These are phyloP conservation scores for Rickenella mellea DNA, from an alignment of 768 basidiomycete genomes.

Conservation along the genomic window DNA sequence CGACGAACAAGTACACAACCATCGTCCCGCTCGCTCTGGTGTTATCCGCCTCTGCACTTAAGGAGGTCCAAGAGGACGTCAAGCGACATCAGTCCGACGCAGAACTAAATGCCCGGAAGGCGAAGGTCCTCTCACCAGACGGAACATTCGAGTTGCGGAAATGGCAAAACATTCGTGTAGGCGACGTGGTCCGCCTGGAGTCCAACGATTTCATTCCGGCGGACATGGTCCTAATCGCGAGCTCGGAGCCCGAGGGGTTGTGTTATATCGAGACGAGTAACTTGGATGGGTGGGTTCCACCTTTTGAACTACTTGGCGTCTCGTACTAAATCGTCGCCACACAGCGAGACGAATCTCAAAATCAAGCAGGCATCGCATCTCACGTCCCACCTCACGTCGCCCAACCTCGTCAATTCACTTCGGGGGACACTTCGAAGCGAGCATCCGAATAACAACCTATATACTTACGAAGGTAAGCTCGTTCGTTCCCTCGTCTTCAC, in stretches of 20 bases:
- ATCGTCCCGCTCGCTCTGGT: conserved; percentile 86
- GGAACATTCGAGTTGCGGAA: conserved; percentile 62
- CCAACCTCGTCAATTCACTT: conserved; percentile 60
- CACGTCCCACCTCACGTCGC: conserved; percentile 70
- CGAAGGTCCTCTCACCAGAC: conserved; percentile 63
- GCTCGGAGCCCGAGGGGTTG: conserved; percentile 92
- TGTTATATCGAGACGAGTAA: conserved; percentile 98
- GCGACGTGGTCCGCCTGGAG: conserved; percentile 86
- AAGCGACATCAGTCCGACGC: conserved; percentile 96
- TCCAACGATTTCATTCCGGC: conserved; percentile 94
- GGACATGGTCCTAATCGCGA: conserved; percentile 78
- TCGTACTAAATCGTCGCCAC: not conserved
- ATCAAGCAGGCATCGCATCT: conserved; percentile 92
- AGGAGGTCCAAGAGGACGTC: conserved; percentile 91
- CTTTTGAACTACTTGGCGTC: not conserved
- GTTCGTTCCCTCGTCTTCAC: too few species aligned
- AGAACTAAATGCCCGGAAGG: conserved; percentile 76
- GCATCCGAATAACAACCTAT: conserved; percentile 94
- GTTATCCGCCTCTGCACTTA: conserved; percentile 87
- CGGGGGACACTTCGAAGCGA: conserved; percentile 86
- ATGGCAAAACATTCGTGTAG: conserved; percentile 87
- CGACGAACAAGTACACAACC: conserved; percentile 91
- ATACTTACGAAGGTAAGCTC: conserved; percentile 93
- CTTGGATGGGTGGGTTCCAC: conserved; percentile 71
- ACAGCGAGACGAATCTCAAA: conserved; percentile 94